Evolutionary conservation across 441 rosid genomes (phyloP).

Genomic region (Omphalea diandra): DNA sequence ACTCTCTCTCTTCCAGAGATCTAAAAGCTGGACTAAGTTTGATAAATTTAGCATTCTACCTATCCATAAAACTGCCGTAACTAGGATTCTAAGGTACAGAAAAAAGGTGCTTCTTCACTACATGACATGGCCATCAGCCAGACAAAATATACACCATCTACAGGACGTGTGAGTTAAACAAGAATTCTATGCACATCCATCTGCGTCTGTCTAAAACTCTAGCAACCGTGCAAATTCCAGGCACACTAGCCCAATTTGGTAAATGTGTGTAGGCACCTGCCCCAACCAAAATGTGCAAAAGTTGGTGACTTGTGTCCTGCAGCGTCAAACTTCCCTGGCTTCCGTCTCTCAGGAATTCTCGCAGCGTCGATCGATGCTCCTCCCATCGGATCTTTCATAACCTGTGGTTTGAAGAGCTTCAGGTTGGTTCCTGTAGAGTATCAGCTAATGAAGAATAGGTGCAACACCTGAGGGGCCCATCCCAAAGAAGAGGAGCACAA

Average conservation of each 20-base stretch:
- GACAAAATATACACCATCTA: neutral
- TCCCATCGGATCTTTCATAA: slow-evolving; percentile 37
- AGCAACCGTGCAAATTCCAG: slow-evolving; percentile 33
- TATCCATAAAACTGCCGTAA: too few relatives aligned
- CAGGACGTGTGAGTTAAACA: neutral
- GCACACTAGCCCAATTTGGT: slow-evolving; percentile 35
- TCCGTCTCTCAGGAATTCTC: too few relatives aligned
- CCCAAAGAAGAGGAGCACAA: slow-evolving; percentile 42
- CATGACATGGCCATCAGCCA: neutral
- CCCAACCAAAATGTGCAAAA: slow-evolving; percentile 40
- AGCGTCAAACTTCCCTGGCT: slow-evolving; percentile 43
- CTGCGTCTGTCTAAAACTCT: neutral
- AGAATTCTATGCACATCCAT: neutral
- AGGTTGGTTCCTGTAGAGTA: slow-evolving; percentile 34
- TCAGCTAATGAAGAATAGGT: slow-evolving; percentile 40
- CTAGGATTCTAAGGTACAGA: neutral
- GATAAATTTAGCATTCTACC: too few relatives aligned
- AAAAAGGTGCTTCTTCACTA: neutral
- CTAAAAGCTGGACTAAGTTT: too few relatives aligned
- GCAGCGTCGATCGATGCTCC: too few relatives aligned
- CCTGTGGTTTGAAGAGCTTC: slow-evolving; percentile 42
- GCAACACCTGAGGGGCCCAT: slow-evolving; percentile 45
- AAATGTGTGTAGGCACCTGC: slow-evolving; percentile 42
- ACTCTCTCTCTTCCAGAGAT: too few relatives aligned
- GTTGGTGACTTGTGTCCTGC: slow-evolving; percentile 55